Base-by-base conservation (phyloP, 208 protist species). In the Leishmania arabica region DNA sequence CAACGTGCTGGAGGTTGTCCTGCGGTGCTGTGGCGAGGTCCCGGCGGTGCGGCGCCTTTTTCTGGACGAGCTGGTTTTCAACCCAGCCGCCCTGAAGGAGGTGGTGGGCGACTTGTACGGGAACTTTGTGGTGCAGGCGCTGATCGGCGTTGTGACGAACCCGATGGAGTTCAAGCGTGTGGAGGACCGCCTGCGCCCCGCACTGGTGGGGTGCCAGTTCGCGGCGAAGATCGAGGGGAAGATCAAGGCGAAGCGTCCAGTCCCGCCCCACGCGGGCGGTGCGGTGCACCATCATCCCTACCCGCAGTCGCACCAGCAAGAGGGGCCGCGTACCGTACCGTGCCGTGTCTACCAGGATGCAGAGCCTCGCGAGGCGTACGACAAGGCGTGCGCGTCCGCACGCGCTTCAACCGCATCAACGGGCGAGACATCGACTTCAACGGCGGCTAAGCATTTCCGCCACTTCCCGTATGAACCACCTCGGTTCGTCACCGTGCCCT, bases 121-220 rank as follows among this genome's bases (percentile, higher is more conserved):
- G 31, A 98, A 98, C 86, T 98, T 96, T 80, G 95, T 97, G 9
- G 84, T 97, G 70, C 95, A 97, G 85, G 84, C 90, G 56, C 78
- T 97, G 72, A 89, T 95, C 56, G 88, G 90, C 56, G 88, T 85
- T 37, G 86, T 76, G 51, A 80, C 83, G 17, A 79, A 92, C 73
- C 76, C 89, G 24, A 86, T 77, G 74, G 93, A 97, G 80, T 34
- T 94, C 47, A 93, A 93, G 82, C 88, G 88, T 64, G 86, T 97
- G 45, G 85, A 82, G 78, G 90, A 97, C 64, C 88, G 91, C 24
- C 89, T 97, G 58, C 87, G 86, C 53, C 88, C 92, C 2, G 86
- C 85, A 37, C 82, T 96, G 1, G 80, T 77, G 15, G 81, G 84
- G 66, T 93, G 88, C 72, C 92, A 83, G 21, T 96, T 90, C 77